Evolutionary conservation across 495 filamentous ascomycete genomes (phyloP).

Genomic region (Annulohypoxylon bovei): DNA sequence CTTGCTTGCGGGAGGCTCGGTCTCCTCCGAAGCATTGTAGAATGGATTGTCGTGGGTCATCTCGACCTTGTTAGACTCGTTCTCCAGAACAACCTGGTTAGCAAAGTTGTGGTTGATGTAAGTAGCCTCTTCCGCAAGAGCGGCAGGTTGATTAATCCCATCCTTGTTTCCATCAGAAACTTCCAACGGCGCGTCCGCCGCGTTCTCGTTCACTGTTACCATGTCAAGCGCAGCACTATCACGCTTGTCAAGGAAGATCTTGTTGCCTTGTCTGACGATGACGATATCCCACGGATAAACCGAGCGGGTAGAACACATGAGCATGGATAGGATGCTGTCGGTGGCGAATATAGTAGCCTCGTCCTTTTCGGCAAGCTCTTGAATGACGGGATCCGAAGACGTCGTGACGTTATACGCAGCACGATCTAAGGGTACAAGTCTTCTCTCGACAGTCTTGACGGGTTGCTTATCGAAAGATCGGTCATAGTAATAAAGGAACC

Average conservation of each 20-base stretch:
- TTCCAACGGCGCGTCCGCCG: conserved; percentile 93
- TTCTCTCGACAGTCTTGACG: conserved; percentile 86
- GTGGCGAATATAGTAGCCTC: conserved; percentile 97
- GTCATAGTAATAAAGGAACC: conserved; percentile 98
- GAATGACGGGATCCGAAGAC: conserved; percentile 92
- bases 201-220: conserved; percentile 98
- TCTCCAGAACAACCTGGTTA: conserved; percentile 90
- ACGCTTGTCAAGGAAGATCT: conserved; percentile 98
- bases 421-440: conserved; percentile 86
- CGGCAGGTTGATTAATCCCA: conserved; percentile 86
- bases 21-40: conserved; percentile 93
- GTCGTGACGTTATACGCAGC: conserved; percentile 98
- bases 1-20: conserved; percentile 91
- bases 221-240: conserved; percentile 93
- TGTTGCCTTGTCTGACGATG: conserved; percentile 87
- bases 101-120: conserved; percentile 99
- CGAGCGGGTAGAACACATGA: conserved; percentile 96
- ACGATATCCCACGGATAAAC: conserved; percentile 99
- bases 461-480: conserved; percentile 90
- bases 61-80: conserved; percentile 75
- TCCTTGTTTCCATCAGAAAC: conserved; percentile 93
- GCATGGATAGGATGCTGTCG: conserved; percentile 95
- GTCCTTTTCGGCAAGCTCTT: conserved; percentile 95
- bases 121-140: conserved; percentile 94
- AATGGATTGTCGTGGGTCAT: conserved; percentile 94